Base-by-base conservation (phyloP, 331 rosid species). In the Rosa hybrid region DNA sequence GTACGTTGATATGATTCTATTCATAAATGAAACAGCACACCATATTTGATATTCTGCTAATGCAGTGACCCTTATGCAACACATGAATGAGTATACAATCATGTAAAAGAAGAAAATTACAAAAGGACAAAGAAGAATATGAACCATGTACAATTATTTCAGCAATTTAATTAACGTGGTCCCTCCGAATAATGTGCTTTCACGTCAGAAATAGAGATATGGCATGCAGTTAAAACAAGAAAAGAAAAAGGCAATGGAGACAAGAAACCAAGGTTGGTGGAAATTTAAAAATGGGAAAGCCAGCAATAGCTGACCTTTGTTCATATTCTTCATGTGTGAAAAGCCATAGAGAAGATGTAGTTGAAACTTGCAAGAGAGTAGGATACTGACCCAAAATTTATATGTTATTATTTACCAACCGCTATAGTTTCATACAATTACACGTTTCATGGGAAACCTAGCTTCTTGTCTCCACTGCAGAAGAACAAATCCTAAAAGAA, bases 381-480 rank as follows among this genome's bases (percentile, higher is more conserved):
- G 1, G 56, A 77, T 4, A 12, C 14, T 46, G 74, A 70, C 34
- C 18, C 38, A 70, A 70, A 69, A 70, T 70, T 20, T 44, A 44
- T 63, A 11, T 77, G 38, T 50, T 68, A 65, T 65, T 77, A 49
- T 77, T 65, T 77, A 77, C 74, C 38, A 65, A 77, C 63, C 34
- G 73, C 73, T 48, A 30, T 16, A 77, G 74, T 17, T 77, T 65
- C 51, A 77, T 77, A 77, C 74, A 77, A 62, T 39, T 48, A 54
- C 79, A 63, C 44, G 30, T 69, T 68, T 71, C 27, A 16, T 42
- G 78, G 79, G 54, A 57, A 72, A 25, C 54, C 65, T 14, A 72
- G 59, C 49, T 68, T 68, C 50, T 65, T 65, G 72, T 84, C 79
- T 53, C 73, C 41, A 39, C 27, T 72, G 30, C 39, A 54, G 59